phyloP scores from a whole-genome alignment of 2,329 filamentous ascomycete genomes.

The Cercospora sp. region DNA sequence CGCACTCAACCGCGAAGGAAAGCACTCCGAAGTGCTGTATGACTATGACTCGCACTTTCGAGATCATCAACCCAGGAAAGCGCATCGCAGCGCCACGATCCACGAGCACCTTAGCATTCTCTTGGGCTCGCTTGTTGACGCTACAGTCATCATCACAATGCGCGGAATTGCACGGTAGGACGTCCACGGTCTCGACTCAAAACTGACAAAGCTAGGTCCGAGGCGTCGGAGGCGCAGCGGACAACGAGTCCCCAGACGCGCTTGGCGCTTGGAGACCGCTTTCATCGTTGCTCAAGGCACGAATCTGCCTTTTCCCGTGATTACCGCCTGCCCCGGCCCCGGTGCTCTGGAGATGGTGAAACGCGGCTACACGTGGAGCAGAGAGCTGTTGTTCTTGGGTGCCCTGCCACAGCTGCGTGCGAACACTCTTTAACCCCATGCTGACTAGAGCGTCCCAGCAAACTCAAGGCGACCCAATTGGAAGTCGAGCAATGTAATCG shows the following conservation, averaged over 20 bases:
- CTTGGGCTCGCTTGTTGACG: neutral
- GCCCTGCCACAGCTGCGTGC: neutral
- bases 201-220: neutral
- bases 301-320: neutral
- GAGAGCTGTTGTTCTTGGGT: neutral
- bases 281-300: neutral
- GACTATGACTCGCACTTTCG: neutral
- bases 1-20: neutral
- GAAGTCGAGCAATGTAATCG: constrained; percentile 4
- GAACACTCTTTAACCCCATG: neutral
- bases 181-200: neutral
- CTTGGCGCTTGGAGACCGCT: neutral
- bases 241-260: neutral
- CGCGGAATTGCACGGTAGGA: neutral
- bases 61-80: neutral
- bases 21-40: neutral
- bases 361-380: neutral
- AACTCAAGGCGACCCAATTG: constrained; percentile 3
- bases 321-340: neutral
- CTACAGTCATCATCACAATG: neutral
- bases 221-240: neutral
- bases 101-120: neutral
- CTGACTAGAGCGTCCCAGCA: neutral
- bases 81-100: neutral
- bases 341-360: neutral